These are phyloP conservation scores for Botrytis tulipae DNA, from an alignment of 2,329 filamentous ascomycete genomes.

Conservation along the genomic window DNA sequence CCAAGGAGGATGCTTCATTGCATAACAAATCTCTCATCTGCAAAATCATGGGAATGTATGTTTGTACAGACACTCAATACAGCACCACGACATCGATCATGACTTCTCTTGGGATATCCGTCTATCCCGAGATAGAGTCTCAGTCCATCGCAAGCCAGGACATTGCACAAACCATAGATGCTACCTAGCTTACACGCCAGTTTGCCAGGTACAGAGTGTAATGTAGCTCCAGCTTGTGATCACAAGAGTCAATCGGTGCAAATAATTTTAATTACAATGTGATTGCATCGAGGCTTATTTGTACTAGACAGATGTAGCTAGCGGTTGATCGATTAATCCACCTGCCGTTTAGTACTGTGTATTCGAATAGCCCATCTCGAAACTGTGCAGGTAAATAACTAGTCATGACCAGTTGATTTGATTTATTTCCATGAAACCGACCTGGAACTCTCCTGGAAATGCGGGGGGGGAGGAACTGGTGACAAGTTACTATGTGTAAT, in stretches of 20 bases:
- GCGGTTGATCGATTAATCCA: not conserved
- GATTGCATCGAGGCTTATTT: not conserved
- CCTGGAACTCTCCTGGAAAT: not conserved
- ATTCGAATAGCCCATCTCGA: not conserved
- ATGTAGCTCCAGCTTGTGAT: not conserved
- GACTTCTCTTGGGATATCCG: not conserved
- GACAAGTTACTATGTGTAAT: slow-evolving; percentile 7
- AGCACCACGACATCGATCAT: not conserved
- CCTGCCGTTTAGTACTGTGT: not conserved
- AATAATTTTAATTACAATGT: not conserved
- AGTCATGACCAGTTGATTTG: not conserved
- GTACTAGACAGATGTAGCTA: not conserved
- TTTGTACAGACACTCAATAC: not conserved
- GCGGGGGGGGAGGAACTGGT: not conserved
- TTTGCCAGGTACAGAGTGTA: not conserved
- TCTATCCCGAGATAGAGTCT: not conserved
- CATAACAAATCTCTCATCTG: not conserved
- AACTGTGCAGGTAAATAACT: not conserved
- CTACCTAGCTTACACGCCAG: not conserved
- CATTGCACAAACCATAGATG: not conserved
- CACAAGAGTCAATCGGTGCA: too few species aligned
- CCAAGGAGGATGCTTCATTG: not conserved
- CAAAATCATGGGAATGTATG: not conserved
- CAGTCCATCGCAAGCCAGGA: not conserved
- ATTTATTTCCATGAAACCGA: not conserved